These are phyloP conservation scores for Entamoeba moshkovskii DNA, from an alignment of 208 protist genomes.

Conservation along the genomic window DNA sequence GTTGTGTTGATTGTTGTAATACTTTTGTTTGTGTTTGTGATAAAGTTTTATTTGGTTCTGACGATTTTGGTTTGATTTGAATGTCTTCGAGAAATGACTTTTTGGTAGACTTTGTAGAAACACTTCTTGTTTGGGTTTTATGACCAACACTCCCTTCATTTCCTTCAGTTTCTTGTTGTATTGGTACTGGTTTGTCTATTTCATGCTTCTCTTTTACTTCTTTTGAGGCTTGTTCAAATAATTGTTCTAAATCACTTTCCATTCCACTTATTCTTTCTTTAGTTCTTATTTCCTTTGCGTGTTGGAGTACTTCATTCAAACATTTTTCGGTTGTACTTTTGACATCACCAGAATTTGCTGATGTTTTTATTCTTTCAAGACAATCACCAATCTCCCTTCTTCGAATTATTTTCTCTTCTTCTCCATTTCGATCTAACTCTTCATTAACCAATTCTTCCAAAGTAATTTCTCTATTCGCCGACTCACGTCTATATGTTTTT, in stretches of 20 bases:
- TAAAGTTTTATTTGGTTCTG: too few relatives aligned
- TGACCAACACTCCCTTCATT: background rate
- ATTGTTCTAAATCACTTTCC: background rate
- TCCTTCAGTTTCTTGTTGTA: background rate
- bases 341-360: background rate
- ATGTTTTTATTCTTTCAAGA: background rate
- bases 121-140: too few relatives aligned
- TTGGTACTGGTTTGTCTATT: background rate
- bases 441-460: background rate
- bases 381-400: background rate
- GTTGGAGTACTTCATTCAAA: background rate
- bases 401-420: background rate
- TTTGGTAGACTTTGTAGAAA: too few relatives aligned
- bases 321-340: background rate
- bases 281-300: background rate
- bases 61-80: too few relatives aligned
- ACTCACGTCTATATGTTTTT: background rate
- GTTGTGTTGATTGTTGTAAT: too few relatives aligned
- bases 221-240: background rate
- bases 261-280: background rate
- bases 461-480: background rate
- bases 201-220: background rate
- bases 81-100: too few relatives aligned
- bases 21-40: too few relatives aligned
- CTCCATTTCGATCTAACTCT: background rate